Base-by-base conservation (phyloP, 2,329 filamentous ascomycete species). In the Calonectria fujianensis region DNA sequence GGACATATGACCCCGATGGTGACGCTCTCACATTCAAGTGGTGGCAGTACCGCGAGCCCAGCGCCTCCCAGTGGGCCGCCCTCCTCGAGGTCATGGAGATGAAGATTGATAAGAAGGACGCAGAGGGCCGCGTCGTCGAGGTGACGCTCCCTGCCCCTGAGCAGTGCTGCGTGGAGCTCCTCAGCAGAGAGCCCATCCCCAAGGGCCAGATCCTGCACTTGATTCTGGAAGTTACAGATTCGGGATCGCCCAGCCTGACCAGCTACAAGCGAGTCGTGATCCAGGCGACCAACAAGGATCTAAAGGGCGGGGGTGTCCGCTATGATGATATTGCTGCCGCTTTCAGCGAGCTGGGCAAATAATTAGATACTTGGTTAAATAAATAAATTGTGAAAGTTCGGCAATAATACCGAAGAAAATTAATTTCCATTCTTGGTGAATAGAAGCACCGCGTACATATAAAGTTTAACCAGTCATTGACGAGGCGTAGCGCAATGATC, bases 181-280 rank as follows among this genome's bases (percentile, higher is more conserved):
- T 85, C 24, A 82, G 80, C 61, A 78, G 83, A 27, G 80, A 84
- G 57, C 82, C 85, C 16, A 74, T 86, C 37, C 81, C 78, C 5
- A 82, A 83, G 68, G 88, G 88, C 4, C 85, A 89, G 79, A 75
- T 85, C 54, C 81, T 89, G 75, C 89, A 90, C 80, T 74, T 90
- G 50, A 86, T 91, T 32, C 82, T 91, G 1, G 87, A 89, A 75
- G 88, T 90, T 6, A 86, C 81, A 10, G 86, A 89, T 70, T 79
- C 82, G 27, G 88, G 88, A 1, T 81, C 80, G 4, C 86, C 86
- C 27, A 80, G 82, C 10, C 79, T 90, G 77, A 89, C 86, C 41
- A 87, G 83, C 64, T 90, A 90, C 80, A 84, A 86, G 68, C 80
- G 89, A 18, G 82, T 90, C 24, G 71, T 86, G 8, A 81, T 86